Evolutionary conservation across 2,329 filamentous ascomycete genomes (phyloP).

Genomic region (Botryosphaeria dothidea): DNA sequence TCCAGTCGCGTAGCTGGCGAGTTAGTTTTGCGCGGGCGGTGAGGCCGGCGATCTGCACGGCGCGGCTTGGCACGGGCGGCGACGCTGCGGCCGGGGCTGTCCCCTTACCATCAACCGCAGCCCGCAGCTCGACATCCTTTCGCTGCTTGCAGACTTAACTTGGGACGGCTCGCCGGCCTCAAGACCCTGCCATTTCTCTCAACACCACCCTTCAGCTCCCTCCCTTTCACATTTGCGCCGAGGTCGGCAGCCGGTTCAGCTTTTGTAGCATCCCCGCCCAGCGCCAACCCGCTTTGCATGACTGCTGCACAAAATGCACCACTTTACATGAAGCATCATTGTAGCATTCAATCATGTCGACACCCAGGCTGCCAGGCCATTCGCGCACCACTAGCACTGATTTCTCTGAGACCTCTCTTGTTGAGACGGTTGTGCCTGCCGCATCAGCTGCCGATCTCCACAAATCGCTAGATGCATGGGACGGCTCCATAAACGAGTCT

Average conservation of each 20-base stretch:
- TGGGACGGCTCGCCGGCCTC: background rate
- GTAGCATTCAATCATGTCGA: constrained; percentile 14
- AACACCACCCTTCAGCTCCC: background rate
- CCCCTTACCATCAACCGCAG: constrained; percentile 7
- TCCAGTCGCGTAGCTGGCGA: constrained; percentile 6
- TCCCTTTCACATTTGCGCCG: background rate
- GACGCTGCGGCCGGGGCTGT: background rate
- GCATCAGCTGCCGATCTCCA: constrained; percentile 38
- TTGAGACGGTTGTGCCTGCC: constrained; percentile 41
- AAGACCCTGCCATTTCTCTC: background rate
- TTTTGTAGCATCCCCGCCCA: background rate
- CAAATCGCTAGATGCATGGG: constrained; percentile 43
- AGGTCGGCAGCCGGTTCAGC: background rate
- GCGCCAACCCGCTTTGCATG: constrained; percentile 5
- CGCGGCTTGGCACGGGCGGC: constrained; percentile 1
- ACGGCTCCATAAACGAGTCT: constrained; percentile 46
- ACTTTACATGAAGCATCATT: constrained; percentile 8
- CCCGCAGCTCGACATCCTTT: background rate
- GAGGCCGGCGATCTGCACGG: constrained; percentile 8
- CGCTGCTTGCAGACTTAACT: constrained; percentile 8
- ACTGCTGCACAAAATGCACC: constrained; percentile 8
- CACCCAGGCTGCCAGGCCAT: constrained; percentile 19
- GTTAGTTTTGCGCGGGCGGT: constrained; percentile 16
- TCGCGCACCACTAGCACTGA: constrained; percentile 34
- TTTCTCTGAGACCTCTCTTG: constrained; percentile 40